phyloP scores from a whole-genome alignment of 2,329 filamentous ascomycete genomes.

The Fusarium longipes region DNA sequence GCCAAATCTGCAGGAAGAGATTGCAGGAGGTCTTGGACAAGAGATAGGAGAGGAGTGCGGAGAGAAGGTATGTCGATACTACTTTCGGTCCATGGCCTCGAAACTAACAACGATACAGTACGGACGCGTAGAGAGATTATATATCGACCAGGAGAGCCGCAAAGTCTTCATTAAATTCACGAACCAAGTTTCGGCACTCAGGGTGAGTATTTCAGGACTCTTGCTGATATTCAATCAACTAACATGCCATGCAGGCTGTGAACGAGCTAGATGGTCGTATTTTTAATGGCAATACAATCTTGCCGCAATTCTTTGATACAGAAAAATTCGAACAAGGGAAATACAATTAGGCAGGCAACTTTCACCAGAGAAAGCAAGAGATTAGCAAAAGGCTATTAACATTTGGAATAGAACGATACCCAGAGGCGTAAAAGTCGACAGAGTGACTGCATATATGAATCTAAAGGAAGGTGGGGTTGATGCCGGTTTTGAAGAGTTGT shows the following conservation, averaged over 20 bases:
- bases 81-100: neutral
- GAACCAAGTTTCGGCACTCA: slow-evolving; percentile 82
- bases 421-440: neutral
- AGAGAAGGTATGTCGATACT: slow-evolving; percentile 67
- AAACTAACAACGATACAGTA: slow-evolving; percentile 64
- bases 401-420: neutral
- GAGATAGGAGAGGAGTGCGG: slow-evolving; percentile 96
- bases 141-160: slow-evolving; percentile 72
- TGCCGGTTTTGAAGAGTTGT: neutral
- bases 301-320: slow-evolving; percentile 82
- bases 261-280: slow-evolving; percentile 88
- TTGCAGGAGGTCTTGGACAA: slow-evolving; percentile 81
- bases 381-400: too few relatives aligned
- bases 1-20: slow-evolving; percentile 78
- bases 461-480: neutral
- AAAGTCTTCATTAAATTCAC: slow-evolving; percentile 96
- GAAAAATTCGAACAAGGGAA: slow-evolving; percentile 83
- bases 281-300: slow-evolving; percentile 88
- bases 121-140: slow-evolving; percentile 82
- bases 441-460: neutral
- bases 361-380: neutral
- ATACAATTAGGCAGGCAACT: slow-evolving; percentile 48
- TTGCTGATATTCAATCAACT: neutral
- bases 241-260: slow-evolving; percentile 72
- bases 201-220: slow-evolving; percentile 66